Conservation (phyloP, 202 grass and related monocot genomes). For the Schoenoplectus tabernaemontani region DNA sequence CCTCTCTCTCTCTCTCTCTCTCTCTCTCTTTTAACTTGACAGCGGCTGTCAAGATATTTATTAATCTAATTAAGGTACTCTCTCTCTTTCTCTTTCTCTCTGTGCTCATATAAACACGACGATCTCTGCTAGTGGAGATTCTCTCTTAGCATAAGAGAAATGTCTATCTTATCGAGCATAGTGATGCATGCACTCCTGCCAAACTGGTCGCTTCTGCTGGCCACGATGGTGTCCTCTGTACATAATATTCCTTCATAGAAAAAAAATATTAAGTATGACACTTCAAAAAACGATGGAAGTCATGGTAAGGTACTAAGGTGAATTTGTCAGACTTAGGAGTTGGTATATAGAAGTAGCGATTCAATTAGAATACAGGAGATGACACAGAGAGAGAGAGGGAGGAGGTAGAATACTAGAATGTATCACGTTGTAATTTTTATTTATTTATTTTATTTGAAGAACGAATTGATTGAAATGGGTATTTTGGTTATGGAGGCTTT, state of each 20-base stretch:
- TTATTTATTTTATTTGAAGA: background rate
- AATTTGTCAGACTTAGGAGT: no score
- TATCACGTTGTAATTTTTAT: no score
- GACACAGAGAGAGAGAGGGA: no score
- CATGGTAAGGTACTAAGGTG: background rate
- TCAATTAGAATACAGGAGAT: no score
- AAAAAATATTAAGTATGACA: background rate
- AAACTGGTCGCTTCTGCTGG: background rate
- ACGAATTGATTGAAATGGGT: background rate
- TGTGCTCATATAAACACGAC: no score
- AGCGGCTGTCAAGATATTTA: no score
- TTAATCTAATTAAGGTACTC: no score
- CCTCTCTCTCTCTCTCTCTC: no score
- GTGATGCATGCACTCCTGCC: background rate
- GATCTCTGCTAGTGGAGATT: background rate
- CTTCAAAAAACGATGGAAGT: background rate
- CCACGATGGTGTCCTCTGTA: background rate
- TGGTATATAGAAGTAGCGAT: no score
- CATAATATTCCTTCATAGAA: background rate
- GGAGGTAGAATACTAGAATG: no score
- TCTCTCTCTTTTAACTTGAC: no score
- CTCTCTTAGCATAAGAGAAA: background rate
- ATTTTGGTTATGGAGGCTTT: background rate
- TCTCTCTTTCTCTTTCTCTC: no score
- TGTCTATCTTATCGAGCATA: background rate